A percentile compares a stretch with the other conserved stretches of the same genome.
Conservation (phyloP, 768 basidiomycete genomes). For the Lepiota venenata region DNA sequence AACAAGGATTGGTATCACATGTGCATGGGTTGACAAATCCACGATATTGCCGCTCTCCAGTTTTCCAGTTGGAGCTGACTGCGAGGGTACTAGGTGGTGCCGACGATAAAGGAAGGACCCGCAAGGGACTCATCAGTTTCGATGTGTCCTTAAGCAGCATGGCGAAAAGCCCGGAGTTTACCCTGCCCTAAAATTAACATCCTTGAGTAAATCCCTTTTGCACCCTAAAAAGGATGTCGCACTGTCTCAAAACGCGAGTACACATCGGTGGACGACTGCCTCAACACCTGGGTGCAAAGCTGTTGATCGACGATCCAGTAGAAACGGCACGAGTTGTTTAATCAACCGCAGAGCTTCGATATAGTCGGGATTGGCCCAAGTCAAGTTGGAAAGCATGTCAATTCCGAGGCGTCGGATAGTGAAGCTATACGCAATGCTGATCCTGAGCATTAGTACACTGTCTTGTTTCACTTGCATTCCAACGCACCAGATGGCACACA, state of each 20-base stretch:
- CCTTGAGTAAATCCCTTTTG: neutral
- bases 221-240: slow-evolving; percentile 16
- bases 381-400: slow-evolving; percentile 50
- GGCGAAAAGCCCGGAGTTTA: slow-evolving; percentile 40
- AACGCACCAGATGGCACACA: slow-evolving; percentile 64
- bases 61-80: neutral
- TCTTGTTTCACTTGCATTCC: neutral
- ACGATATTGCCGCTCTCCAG: slow-evolving; percentile 8
- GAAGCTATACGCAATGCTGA: slow-evolving; percentile 68
- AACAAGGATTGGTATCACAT: slow-evolving; percentile 38
- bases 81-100: slow-evolving; percentile 14
- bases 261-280: slow-evolving; percentile 53
- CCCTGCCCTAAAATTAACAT: slow-evolving; percentile 25
- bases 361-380: slow-evolving; percentile 38
- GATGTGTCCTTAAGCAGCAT: slow-evolving; percentile 57
- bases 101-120: slow-evolving; percentile 20
- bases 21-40: slow-evolving; percentile 33
- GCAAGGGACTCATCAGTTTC: slow-evolving; percentile 47
- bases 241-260: slow-evolving; percentile 66
- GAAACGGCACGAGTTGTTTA: slow-evolving; percentile 57
- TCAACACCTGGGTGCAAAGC: slow-evolving; percentile 48
- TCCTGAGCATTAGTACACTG: slow-evolving; percentile 4
- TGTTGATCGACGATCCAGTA: slow-evolving; percentile 56
- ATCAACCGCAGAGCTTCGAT: slow-evolving; percentile 46
- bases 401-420: slow-evolving; percentile 56